Base-by-base conservation (phyloP, 176 grass and related monocot species). In the Olyra latifolia region DNA sequence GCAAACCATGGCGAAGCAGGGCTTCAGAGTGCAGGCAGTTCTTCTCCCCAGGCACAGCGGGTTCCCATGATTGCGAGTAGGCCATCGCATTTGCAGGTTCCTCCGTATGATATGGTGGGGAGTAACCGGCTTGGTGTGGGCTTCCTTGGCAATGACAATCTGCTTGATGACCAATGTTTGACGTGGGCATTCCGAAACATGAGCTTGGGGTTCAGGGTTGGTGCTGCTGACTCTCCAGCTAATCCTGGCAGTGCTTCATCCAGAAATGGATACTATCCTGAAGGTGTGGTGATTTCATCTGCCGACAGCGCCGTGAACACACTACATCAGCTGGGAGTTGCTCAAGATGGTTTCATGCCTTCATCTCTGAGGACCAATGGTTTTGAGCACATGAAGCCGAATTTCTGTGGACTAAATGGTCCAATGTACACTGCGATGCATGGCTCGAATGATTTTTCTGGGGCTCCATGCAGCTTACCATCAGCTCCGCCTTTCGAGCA, bases 111-210 rank as follows among this genome's bases (percentile, higher is more conserved):
- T 52, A 15, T 61, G 53, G 7, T 71, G n/a, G 29, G 8, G 30
- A 38, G 35, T n/a, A 59, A 80, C 65, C 62, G 32, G 13, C 23
- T 17, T 76, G 62, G 44, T 74, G 7, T 41, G 48, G 62, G 62
- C 5, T 45, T 27, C 23, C 8, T 17, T 32, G 69, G 25, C 7
- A 47, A 46, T 68, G 25, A 38, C 11, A 76, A 16, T 45, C 81
- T 91, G 68, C 42, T 82, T 38, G 88, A 93, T 41, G 78, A 87
- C 10, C 70, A 70, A 71, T 65, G 49, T 1, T 46, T 97, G 32
- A 2, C 77, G 64, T 72, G 56, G 7, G 81, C 73, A 62, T 87
- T 93, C 32, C 23, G 28, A 10, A 82, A 78, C 52, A 30, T 93
- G 53, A 56, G 39, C 62, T 68, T 87, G 44, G 72, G 50, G 13